Evolutionary conservation across 2,329 filamentous ascomycete genomes (phyloP).

Genomic region (Emergomyces africanus): DNA sequence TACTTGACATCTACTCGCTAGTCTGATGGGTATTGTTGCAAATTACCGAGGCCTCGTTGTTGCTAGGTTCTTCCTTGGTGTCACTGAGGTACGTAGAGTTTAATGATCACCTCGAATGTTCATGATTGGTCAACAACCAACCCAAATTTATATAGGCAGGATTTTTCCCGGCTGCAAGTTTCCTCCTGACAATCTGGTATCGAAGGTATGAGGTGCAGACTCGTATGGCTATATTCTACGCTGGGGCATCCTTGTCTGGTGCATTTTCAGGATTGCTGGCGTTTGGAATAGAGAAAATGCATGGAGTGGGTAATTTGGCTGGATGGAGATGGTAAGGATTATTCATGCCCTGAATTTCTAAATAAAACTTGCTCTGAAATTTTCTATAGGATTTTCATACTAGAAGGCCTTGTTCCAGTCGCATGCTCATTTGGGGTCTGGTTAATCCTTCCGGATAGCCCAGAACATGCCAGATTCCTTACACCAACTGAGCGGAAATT

Average conservation of each 20-base stretch:
- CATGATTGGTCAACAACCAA: background rate
- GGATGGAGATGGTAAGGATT: conserved; percentile 33
- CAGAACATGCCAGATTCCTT: conserved; percentile 46
- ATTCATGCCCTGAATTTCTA: background rate
- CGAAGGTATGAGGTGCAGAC: conserved; percentile 17
- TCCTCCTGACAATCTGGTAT: conserved; percentile 17
- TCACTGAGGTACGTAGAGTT: conserved; percentile 26
- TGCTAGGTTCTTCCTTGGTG: conserved; percentile 36
- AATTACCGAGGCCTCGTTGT: conserved; percentile 39
- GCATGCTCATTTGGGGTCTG: conserved; percentile 39
- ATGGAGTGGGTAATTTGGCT: conserved; percentile 28
- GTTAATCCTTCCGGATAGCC: conserved; percentile 56
- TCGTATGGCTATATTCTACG: conserved; percentile 20
- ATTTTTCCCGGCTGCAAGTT: conserved; percentile 31
- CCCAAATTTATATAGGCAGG: conserved; percentile 30
- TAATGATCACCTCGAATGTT: background rate
- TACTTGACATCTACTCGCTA: conserved; percentile 7
- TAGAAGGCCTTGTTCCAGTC: conserved; percentile 37
- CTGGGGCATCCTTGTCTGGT: conserved; percentile 21
- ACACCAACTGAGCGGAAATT: conserved; percentile 32
- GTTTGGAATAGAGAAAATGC: conserved; percentile 35
- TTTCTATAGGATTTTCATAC: conserved; percentile 30
- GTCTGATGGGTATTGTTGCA: conserved; percentile 39
- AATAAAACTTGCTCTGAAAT: background rate
- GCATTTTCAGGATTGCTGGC: conserved; percentile 39